A percentile compares a stretch with the other conserved stretches of the same genome.
These are phyloP conservation scores for Limnomonas spitsbergensis DNA, from an alignment of 139 green algal species.

Conservation along the genomic window DNA sequence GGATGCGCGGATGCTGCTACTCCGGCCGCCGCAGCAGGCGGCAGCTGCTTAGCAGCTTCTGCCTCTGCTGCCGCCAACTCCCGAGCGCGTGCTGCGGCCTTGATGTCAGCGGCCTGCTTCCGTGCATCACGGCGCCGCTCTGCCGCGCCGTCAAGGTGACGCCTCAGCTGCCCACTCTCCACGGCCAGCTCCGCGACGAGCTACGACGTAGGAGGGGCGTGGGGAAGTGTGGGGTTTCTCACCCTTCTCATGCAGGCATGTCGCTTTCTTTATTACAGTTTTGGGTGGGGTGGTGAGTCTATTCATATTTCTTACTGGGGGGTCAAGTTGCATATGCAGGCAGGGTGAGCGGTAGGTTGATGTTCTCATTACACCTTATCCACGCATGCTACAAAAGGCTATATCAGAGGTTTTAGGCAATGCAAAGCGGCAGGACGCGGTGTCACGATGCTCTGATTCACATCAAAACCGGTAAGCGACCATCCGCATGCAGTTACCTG, in stretches of 20 bases:
- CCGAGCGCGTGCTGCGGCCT: not conserved
- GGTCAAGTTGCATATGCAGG: too few species aligned
- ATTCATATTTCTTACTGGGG: too few species aligned
- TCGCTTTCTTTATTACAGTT: too few species aligned
- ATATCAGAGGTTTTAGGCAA: not conserved
- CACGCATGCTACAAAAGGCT: not conserved
- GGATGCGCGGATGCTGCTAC: not conserved
- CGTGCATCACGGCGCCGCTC: not conserved
- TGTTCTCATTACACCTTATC: not conserved
- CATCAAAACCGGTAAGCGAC: not conserved
- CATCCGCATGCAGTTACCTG: not conserved
- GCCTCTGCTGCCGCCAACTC: not conserved
- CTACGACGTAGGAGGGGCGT: not conserved
- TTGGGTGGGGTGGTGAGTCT: too few species aligned
- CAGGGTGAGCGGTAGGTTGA: not conserved
- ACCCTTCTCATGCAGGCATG: not conserved
- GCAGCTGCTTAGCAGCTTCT: not conserved
- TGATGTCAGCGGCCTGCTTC: not conserved
- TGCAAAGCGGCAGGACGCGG: not conserved
- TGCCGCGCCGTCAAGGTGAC: not conserved
- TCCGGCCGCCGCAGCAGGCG: constrained; percentile 4
- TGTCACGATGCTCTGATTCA: not conserved
- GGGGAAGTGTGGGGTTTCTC: not conserved
- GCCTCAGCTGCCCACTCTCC: not conserved
- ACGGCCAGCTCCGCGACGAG: not conserved